phyloP scores from a whole-genome alignment of 768 basidiomycete genomes.

The Tremella fuciformis region DNA sequence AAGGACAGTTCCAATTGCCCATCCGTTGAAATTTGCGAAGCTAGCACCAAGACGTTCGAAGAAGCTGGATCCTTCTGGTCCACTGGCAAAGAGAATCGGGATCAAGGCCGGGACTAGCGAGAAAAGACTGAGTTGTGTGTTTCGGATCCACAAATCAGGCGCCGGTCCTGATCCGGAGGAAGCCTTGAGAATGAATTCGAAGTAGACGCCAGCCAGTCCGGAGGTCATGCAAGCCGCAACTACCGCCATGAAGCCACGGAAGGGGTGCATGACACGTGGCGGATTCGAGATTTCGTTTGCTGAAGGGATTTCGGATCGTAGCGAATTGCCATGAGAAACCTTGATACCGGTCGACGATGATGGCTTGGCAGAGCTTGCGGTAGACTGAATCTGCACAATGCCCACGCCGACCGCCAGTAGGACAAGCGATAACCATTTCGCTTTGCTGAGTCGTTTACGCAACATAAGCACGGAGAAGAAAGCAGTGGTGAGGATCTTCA shows the following conservation, averaged over 20 bases:
- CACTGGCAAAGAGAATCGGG: constrained; percentile 64
- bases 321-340: constrained; percentile 30
- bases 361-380: constrained; percentile 20
- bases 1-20: constrained; percentile 86
- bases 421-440: constrained; percentile 80
- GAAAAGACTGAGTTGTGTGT: constrained; percentile 92
- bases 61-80: constrained; percentile 39
- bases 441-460: constrained; percentile 66
- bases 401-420: constrained; percentile 85
- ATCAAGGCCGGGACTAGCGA: constrained; percentile 82
- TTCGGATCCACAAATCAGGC: constrained; percentile 87
- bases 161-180: constrained; percentile 52
- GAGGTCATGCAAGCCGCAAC: constrained; percentile 89
- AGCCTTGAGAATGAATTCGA: constrained; percentile 94
- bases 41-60: constrained; percentile 53
- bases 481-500: constrained; percentile 94
- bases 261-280: constrained; percentile 67
- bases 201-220: constrained; percentile 94
- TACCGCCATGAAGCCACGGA: constrained; percentile 87
- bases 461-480: constrained; percentile 80
- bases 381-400: constrained; percentile 82
- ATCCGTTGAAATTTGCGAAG: constrained; percentile 80
- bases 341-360: constrained; percentile 2
- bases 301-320: constrained; percentile 28
- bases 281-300: constrained; percentile 34